Base-by-base conservation (phyloP, 2,329 filamentous ascomycete genomes). In the Pyricularia sp. region DNA sequence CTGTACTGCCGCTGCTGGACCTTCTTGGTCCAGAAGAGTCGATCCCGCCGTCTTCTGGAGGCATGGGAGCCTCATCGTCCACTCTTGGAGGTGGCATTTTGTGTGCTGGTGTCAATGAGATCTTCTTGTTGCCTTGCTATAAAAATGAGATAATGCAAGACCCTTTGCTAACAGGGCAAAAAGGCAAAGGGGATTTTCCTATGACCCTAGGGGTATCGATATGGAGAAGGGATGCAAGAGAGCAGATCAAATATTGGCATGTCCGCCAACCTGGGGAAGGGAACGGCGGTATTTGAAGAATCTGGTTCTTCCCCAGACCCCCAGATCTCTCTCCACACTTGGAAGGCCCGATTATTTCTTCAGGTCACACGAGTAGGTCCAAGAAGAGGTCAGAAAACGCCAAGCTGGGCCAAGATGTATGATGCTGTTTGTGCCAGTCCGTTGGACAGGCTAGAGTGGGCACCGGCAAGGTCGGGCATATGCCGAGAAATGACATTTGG, bases 51-150 rank as follows among this genome's bases (percentile, higher is more conserved):
- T 25, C 64, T 42, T 65, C 64, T 9, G 64, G 64, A 6, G 64
- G 64, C 64, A 65, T 42, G 31, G 64, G 64, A 26, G 23, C 36
- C 64, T 65, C 64, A 26, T 65, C 64, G 11, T 65, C 64, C n/a
- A 25, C 64, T 42, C 31, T 65, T 26, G 64, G 31, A 25, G 64
- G 64, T 3, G 64, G 64, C 64, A 65, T 65, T 17, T 42, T 65
- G 31, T 20, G 42, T n/a, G 42, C 6, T 7, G 42, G 7, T 50
- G 42, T 7, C 6, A 5, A 50, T n/a, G 1, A 20, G 5, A 7
- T n/a, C 42, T n/a, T 50, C 42, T 50, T 50, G 42, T 50, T 6
- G 42, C 42, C 42, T n/a, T 50, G 2, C 17, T 20, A n/a, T 50
- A 0, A n/a, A n/a, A 50, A 4, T n/a, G 20, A 50, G 17, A 50